Conservation (phyloP, 2,329 filamentous ascomycete genomes). For the Aspergillus sp. region DNA sequence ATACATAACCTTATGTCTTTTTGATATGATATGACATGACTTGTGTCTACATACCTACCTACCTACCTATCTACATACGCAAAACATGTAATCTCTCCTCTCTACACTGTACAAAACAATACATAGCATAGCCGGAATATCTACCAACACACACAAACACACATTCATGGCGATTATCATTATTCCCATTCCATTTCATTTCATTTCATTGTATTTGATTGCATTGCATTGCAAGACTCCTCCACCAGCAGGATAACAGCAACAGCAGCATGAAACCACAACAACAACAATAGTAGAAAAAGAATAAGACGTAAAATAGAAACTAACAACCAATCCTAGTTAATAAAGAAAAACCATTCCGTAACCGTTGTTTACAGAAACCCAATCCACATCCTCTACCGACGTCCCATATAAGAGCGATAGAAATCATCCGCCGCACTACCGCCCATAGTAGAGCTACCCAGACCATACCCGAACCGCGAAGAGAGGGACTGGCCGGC, state of each 20-base stretch:
- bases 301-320: neutral
- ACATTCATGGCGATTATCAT: conserved; percentile 4
- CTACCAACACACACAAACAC: neutral
- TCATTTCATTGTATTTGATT: neutral
- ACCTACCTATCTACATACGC: neutral
- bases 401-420: conserved; percentile 77
- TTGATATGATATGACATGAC: too few species aligned
- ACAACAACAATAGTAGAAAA: neutral
- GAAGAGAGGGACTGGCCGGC: conserved; percentile 61
- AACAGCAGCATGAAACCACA: neutral
- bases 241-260: neutral
- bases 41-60: neutral
- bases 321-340: neutral
- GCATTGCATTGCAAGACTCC: neutral
- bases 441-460: conserved; percentile 41
- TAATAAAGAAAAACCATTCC: neutral
- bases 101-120: neutral
- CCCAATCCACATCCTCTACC: conserved; percentile 42
- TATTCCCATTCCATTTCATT: neutral
- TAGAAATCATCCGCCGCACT: conserved; percentile 80
- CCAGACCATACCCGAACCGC: conserved; percentile 40
- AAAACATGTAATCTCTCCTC: neutral
- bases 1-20: neutral
- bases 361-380: conserved; percentile 3
- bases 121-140: neutral